Base-by-base conservation (phyloP, 805 yeast species). In the Spathaspora passalidarum region DNA sequence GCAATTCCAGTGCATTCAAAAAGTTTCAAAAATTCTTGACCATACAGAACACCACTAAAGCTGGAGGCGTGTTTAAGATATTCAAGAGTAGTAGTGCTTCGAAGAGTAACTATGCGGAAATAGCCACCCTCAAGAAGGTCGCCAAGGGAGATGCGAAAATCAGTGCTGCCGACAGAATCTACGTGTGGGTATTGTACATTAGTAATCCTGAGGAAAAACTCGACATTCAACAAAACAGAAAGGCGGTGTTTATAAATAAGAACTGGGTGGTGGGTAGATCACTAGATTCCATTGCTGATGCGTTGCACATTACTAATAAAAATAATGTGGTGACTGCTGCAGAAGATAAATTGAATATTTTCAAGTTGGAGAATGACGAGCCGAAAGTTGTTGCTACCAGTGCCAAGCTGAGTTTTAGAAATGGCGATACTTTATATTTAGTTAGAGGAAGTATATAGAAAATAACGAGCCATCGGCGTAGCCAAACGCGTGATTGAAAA, bases 191-290 rank as follows among this genome's bases (percentile, higher is more conserved):
- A 19, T 58, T 71, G 26, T 73, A 70, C 47, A 60, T 78, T 16
- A 51, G 55, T 19, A 50, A 45, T 21, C 56, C 55, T n/a, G 42
- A 52, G 2, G 52, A 40, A 5, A 20, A 23, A 21, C 56, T 67
- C 14, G 57, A 65, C 45, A 52, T 56, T 5, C 63, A 57, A 8
- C 56, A 55, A 23, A 65, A 59, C 43, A 48, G 63, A 32, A 57
- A 55, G 16, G 67, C 75, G 1, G 55, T 80, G 16, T 82, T 56
- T 57, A 73, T 81, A 11, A 78, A 79, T 14, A 76, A 72, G 46
- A 62, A 70, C 22, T 81, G 86, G 85, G 78, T 82, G 0, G 73
- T 80, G 25, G 88, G 88, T 1, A 62, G 81, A 45, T 73, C 80
- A 14, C 57, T 82, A 26, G 88, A 82, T 57, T 68, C 72, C 19